phyloP scores from a whole-genome alignment of 2,329 filamentous ascomycete genomes.

The Cladosporium cucumerinum region DNA sequence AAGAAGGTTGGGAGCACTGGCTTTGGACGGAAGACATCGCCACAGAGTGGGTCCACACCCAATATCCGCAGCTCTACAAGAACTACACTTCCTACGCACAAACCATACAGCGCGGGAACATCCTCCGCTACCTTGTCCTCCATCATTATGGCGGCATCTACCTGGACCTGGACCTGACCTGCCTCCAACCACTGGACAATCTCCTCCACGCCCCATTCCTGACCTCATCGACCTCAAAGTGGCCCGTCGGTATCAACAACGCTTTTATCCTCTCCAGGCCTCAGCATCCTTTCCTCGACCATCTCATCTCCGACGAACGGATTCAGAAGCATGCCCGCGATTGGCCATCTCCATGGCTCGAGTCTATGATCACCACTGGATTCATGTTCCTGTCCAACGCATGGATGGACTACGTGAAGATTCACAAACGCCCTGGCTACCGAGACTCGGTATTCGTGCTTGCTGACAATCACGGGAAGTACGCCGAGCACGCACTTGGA shows the following conservation, averaged over 20 bases:
- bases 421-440: background rate
- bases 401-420: constrained; percentile 27
- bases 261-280: constrained; percentile 30
- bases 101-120: constrained; percentile 31
- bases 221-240: constrained; percentile 24
- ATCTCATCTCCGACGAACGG: constrained; percentile 19
- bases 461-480: constrained; percentile 24
- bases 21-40: constrained; percentile 28
- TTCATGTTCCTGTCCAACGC: constrained; percentile 31
- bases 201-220: constrained; percentile 26
- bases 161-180: constrained; percentile 31
- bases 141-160: constrained; percentile 31
- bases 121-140: constrained; percentile 30
- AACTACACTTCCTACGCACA: constrained; percentile 27
- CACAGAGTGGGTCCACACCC: constrained; percentile 23
- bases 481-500: constrained; percentile 29
- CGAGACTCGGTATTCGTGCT: constrained; percentile 27
- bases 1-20: constrained; percentile 21
- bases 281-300: constrained; percentile 25
- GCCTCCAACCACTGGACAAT: constrained; percentile 23
- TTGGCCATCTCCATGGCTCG: constrained; percentile 30
- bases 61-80: constrained; percentile 26
- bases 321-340: constrained; percentile 23
- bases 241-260: constrained; percentile 32
- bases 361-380: constrained; percentile 33